Percentiles rank a stretch among this genome's conserved stretches.
These are phyloP conservation scores for Erysimum cheiranthoides DNA, from an alignment of 345 rosid species.

Conservation along the genomic window DNA sequence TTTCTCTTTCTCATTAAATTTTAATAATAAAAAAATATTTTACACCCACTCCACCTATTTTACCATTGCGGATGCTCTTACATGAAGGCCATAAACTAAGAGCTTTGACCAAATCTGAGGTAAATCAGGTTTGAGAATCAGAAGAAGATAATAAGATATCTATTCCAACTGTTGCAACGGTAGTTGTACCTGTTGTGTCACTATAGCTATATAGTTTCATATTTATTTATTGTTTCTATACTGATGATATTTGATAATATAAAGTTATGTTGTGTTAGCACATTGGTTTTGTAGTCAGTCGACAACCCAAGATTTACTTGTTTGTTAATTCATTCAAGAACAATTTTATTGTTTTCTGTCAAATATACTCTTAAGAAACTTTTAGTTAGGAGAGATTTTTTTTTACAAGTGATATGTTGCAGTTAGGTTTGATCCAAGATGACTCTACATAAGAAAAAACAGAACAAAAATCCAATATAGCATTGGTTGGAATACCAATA, in stretches of 20 bases:
- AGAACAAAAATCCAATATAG: not conserved
- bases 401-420: not conserved
- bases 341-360: slow-evolving; percentile 1
- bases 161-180: slow-evolving; percentile 36
- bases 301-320: slow-evolving; percentile 24
- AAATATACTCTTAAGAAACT: not conserved
- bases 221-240: not conserved
- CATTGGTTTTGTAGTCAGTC: slow-evolving; percentile 13
- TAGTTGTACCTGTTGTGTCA: slow-evolving; percentile 34
- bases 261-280: not conserved
- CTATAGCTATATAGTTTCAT: not conserved
- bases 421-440: not conserved
- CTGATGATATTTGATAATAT: slow-evolving; percentile 2
- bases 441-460: not conserved
- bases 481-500: not conserved
- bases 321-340: slow-evolving; percentile 6
- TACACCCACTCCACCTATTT: too few species aligned
- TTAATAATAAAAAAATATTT: too few species aligned
- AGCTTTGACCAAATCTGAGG: slow-evolving; percentile 37
- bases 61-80: too few species aligned
- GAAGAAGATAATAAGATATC: slow-evolving; percentile 31
- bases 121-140: slow-evolving; percentile 29
- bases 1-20: too few species aligned
- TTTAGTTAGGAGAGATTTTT: not conserved
- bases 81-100: slow-evolving; percentile 43